phyloP scores from a whole-genome alignment of 176 grass and related monocot species.

The Calamus simplicifolius region DNA sequence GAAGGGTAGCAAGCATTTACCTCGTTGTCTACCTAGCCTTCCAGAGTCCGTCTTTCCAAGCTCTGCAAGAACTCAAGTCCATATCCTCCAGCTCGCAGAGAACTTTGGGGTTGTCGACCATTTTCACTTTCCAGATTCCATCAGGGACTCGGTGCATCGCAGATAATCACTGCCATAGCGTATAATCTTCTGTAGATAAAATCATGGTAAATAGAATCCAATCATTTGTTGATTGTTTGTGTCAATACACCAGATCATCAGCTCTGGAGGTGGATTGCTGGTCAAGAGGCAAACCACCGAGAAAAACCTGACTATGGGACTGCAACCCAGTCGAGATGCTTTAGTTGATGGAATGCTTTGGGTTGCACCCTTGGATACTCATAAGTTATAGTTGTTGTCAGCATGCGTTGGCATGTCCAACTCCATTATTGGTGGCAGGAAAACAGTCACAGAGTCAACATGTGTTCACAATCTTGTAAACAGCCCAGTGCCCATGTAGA shows the following conservation, averaged over 20 bases:
- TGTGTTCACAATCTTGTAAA: too few species aligned
- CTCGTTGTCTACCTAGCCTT: conserved; percentile 69
- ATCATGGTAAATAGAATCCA: conserved; percentile 80
- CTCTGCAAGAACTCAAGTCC: conserved; percentile 44
- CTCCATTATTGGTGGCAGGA: too few species aligned
- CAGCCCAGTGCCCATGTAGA: too few species aligned
- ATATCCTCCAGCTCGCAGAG: conserved; percentile 55
- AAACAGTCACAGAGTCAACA: too few species aligned
- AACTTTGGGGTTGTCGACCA: conserved; percentile 55
- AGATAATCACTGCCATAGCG: conserved; percentile 31
- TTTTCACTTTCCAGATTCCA: conserved; percentile 52
- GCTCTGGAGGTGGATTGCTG: conserved; percentile 8
- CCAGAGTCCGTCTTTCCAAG: conserved; percentile 66
- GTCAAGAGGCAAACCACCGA: neutral
- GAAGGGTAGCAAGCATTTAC: conserved; percentile 38
- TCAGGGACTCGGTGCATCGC: conserved; percentile 24
- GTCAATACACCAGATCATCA: conserved; percentile 33
- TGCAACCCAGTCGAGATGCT: neutral
- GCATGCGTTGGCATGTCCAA: too few species aligned
- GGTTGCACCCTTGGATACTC: too few species aligned
- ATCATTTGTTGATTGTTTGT: conserved; percentile 74
- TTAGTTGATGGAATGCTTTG: too few species aligned
- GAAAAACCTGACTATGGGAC: neutral
- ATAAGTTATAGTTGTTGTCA: too few species aligned
- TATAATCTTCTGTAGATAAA: conserved; percentile 83